phyloP scores from a whole-genome alignment of 257 asterid species.

The Ilex aquifolium region DNA sequence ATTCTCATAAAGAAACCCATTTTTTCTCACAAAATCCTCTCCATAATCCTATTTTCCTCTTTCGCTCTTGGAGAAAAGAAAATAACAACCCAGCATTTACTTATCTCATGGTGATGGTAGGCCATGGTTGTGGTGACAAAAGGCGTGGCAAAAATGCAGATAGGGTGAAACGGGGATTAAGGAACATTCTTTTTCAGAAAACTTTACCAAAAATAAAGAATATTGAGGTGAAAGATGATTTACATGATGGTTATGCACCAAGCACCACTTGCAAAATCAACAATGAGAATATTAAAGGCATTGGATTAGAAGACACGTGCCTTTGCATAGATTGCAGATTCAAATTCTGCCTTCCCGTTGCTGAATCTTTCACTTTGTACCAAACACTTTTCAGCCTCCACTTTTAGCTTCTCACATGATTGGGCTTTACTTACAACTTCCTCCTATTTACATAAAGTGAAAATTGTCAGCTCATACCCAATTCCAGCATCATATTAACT shows the following conservation, averaged over 20 bases:
- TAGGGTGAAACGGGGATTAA: too few relatives aligned
- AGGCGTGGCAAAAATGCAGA: too few relatives aligned
- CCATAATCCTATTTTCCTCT: too few relatives aligned
- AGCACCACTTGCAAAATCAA: not conserved
- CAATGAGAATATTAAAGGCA: not conserved
- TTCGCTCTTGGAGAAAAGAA: too few relatives aligned
- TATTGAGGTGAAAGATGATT: not conserved
- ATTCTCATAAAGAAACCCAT: too few relatives aligned
- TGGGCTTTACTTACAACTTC: slow-evolving; percentile 73
- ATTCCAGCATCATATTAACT: not conserved
- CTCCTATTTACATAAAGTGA: slow-evolving; percentile 45
- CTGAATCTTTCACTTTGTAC: slow-evolving; percentile 70
- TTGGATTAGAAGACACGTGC: slow-evolving; percentile 23
- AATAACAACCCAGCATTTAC: too few relatives aligned
- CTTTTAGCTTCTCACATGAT: slow-evolving; percentile 51
- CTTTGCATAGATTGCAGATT: slow-evolving; percentile 72
- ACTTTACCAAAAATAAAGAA: not conserved
- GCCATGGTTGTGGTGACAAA: too few relatives aligned
- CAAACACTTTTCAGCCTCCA: slow-evolving; percentile 80
- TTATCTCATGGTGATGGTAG: too few relatives aligned
- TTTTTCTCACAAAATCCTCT: too few relatives aligned
- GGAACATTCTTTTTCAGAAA: not conserved
- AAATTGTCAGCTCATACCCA: not conserved
- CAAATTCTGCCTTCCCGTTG: slow-evolving; percentile 66
- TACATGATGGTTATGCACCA: not conserved